Conservation (phyloP, 2,329 filamentous ascomycete genomes). For the Huntiella decipiens region DNA sequence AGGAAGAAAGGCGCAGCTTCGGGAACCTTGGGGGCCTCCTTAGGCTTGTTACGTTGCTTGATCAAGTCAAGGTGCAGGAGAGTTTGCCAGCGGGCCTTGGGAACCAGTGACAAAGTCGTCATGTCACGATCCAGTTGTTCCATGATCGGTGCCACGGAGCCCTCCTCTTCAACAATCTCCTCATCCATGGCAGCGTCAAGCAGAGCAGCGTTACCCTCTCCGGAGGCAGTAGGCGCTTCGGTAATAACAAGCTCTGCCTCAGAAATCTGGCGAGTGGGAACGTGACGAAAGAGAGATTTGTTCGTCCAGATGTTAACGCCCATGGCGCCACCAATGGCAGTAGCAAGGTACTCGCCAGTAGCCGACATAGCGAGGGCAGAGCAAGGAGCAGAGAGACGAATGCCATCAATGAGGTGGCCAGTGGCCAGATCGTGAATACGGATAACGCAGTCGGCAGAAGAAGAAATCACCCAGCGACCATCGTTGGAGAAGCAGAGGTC, state of each 20-base stretch:
- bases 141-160: slow-evolving; percentile 28
- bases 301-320: slow-evolving; percentile 97
- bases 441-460: slow-evolving; percentile 60
- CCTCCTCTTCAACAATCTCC: slow-evolving; percentile 22
- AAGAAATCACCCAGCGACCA: slow-evolving; percentile 81
- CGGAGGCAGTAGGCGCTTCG: slow-evolving; percentile 54
- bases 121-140: slow-evolving; percentile 71
- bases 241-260: slow-evolving; percentile 53
- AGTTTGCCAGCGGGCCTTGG: slow-evolving; percentile 85
- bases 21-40: slow-evolving; percentile 73
- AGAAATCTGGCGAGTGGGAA: slow-evolving; percentile 68
- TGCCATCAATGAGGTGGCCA: slow-evolving; percentile 83
- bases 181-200: slow-evolving; percentile 23
- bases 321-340: slow-evolving; percentile 60
- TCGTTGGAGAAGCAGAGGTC: slow-evolving; percentile 83
- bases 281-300: slow-evolving; percentile 71
- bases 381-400: slow-evolving; percentile 60
- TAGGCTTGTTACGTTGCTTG: slow-evolving; percentile 84
- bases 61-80: slow-evolving; percentile 83
- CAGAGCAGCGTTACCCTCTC: slow-evolving; percentile 58
- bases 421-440: slow-evolving; percentile 93
- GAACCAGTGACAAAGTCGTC: slow-evolving; percentile 75
- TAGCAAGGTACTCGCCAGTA: slow-evolving; percentile 88
- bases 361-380: slow-evolving; percentile 72
- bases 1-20: slow-evolving; percentile 95